A percentile compares a stretch with the other conserved stretches of the same genome.
phyloP scores from a whole-genome alignment of 345 rosid species.

The Geranium brycei region DNA sequence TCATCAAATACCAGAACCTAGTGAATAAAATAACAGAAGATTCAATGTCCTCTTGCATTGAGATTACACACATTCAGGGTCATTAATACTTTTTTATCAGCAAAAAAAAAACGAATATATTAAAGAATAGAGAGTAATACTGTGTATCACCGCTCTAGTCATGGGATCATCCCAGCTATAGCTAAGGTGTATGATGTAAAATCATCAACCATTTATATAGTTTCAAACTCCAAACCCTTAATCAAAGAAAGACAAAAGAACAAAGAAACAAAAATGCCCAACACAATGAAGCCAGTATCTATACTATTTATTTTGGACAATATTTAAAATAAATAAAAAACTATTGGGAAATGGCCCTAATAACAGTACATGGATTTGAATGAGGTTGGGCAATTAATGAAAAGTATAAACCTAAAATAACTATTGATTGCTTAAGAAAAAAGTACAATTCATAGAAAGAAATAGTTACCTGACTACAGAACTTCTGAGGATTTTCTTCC shows the following conservation, averaged over 20 bases:
- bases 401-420: not conserved
- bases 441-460: not conserved
- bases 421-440: not conserved
- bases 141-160: not conserved
- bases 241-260: no score
- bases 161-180: no score
- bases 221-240: not conserved
- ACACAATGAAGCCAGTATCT: not conserved
- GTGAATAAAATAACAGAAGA: not conserved
- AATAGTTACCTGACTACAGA: constrained; percentile 54
- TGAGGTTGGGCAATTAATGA: not conserved
- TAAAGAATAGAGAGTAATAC: no score
- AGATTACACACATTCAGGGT: not conserved
- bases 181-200: no score
- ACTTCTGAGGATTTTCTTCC: constrained; percentile 75
- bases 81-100: no score
- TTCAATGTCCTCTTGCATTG: not conserved
- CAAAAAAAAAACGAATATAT: no score
- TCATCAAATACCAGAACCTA: constrained; percentile 4
- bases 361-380: not conserved
- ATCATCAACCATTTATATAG: not conserved
- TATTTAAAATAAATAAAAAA: no score
- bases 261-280: no score
- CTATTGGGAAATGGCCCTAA: not conserved
- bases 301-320: not conserved